These are phyloP conservation scores for Leavenworthia alabamica DNA, from an alignment of 345 rosid genomes.

Conservation along the genomic window DNA sequence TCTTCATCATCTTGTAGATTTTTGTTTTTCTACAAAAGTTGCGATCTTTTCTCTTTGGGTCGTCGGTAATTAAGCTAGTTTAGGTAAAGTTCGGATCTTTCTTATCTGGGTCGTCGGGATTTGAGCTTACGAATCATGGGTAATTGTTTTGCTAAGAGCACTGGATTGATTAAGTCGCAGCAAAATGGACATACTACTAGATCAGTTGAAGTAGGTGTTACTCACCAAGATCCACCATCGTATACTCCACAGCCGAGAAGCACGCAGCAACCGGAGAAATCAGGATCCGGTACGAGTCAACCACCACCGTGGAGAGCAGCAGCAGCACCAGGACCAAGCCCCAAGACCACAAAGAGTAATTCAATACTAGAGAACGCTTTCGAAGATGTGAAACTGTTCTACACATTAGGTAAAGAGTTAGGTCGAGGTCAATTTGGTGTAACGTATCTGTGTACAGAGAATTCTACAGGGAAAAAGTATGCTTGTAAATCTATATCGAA, in stretches of 20 bases:
- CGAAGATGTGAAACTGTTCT: constrained; percentile 60
- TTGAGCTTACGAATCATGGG: constrained; percentile 49
- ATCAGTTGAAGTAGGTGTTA: constrained; percentile 31
- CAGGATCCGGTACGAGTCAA: constrained; percentile 14
- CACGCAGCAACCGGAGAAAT: constrained; percentile 28
- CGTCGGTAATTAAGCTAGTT: constrained; percentile 5
- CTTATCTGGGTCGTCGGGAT: too few species aligned
- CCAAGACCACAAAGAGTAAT: constrained; percentile 38
- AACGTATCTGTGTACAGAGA: constrained; percentile 71
- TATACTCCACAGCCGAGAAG: constrained; percentile 34
- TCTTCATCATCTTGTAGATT: too few species aligned
- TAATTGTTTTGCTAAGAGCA: constrained; percentile 44
- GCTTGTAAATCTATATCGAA: constrained; percentile 89
- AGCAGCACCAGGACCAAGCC: constrained; percentile 26
- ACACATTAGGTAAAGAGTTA: constrained; percentile 61
- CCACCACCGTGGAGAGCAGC: constrained; percentile 38
- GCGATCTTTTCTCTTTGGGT: constrained; percentile 7
- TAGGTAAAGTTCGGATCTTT: constrained; percentile 16
- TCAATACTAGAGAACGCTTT: constrained; percentile 69
- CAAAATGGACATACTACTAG: constrained; percentile 33
- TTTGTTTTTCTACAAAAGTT: constrained; percentile 4
- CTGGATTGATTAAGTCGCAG: constrained; percentile 22
- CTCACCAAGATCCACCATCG: constrained; percentile 28
- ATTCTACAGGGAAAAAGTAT: constrained; percentile 49
- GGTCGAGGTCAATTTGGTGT: constrained; percentile 95